These are phyloP conservation scores for Paraphysoderma sedebokerense DNA, from an alignment of 371 early-diverging fungal species.

Conservation along the genomic window DNA sequence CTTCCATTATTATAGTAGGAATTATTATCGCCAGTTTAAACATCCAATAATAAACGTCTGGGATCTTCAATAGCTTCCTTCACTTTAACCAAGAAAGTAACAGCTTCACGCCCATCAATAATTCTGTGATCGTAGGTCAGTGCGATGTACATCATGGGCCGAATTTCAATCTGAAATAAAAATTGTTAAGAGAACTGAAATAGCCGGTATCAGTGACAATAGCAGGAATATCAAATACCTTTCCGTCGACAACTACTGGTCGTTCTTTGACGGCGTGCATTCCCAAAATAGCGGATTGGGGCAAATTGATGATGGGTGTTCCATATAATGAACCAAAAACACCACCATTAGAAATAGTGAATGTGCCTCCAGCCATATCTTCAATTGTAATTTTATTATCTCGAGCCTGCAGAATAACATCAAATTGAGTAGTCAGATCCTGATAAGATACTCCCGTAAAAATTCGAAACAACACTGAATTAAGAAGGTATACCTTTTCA, in stretches of 20 bases:
- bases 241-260: constrained; percentile 81
- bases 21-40: no score
- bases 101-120: constrained; percentile 96
- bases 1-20: no score
- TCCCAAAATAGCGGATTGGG: constrained; percentile 91
- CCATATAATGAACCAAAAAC: constrained; percentile 92
- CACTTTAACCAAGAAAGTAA: constrained; percentile 87
- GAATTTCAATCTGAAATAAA: constrained; percentile 49
- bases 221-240: constrained; percentile 26
- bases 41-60: constrained; percentile 64
- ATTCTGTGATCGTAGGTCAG: constrained; percentile 95
- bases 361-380: constrained; percentile 94
- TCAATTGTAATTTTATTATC: constrained; percentile 89
- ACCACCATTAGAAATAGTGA: constrained; percentile 97
- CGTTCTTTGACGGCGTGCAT: constrained; percentile 97
- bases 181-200: background rate
- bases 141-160: constrained; percentile 98
- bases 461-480: constrained; percentile 10
- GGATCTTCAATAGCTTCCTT: constrained; percentile 96
- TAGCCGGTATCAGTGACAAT: background rate
- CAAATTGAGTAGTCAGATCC: no score
- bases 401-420: constrained; percentile 43
- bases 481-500: constrained; percentile 40
- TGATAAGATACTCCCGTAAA: constrained; percentile 1
- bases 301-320: constrained; percentile 95